These are phyloP conservation scores for Myxozyma udenii DNA, from an alignment of 805 yeast genomes.

Conservation along the genomic window DNA sequence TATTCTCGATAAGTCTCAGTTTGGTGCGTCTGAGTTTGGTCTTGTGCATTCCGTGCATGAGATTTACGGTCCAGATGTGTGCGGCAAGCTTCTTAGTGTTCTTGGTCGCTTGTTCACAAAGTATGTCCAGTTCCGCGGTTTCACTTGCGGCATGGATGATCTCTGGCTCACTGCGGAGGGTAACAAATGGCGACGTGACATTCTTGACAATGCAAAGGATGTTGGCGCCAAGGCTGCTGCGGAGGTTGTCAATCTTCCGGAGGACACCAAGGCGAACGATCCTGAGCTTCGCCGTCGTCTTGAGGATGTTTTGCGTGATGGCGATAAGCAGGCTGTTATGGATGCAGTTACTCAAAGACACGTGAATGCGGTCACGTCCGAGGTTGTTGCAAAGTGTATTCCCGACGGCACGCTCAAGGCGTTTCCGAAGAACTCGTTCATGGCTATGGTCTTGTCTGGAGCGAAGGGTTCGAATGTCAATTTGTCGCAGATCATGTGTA, in stretches of 20 bases:
- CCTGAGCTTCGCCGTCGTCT: constrained; percentile 80
- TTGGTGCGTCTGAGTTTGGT: constrained; percentile 97
- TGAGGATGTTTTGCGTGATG: constrained; percentile 94
- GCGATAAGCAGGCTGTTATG: constrained; percentile 81
- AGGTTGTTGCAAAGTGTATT: constrained; percentile 89
- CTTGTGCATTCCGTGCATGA: constrained; percentile 94
- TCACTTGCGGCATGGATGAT: constrained; percentile 99
- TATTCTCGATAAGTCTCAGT: constrained; percentile 94
- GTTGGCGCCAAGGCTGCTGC: constrained; percentile 90
- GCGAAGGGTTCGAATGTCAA: constrained; percentile 99
- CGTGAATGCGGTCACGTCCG: constrained; percentile 88
- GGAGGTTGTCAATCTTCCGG: constrained; percentile 83
- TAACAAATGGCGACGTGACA: constrained; percentile 80
- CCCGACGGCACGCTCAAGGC: constrained; percentile 94
- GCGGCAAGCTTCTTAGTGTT: constrained; percentile 87
- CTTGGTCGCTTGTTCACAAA: constrained; percentile 92
- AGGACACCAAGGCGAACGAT: constrained; percentile 49
- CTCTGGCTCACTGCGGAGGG: constrained; percentile 86
- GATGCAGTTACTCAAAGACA: constrained; percentile 95
- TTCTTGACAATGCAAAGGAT: constrained; percentile 70
- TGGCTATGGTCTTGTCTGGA: constrained; percentile 98
- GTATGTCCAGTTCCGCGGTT: constrained; percentile 85
- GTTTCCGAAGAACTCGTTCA: constrained; percentile 96
- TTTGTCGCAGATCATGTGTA: constrained; percentile 98
- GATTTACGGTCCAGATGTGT: constrained; percentile 85